Conservation (phyloP, 495 filamentous ascomycete species). For the Aspergillus taichungensis region DNA sequence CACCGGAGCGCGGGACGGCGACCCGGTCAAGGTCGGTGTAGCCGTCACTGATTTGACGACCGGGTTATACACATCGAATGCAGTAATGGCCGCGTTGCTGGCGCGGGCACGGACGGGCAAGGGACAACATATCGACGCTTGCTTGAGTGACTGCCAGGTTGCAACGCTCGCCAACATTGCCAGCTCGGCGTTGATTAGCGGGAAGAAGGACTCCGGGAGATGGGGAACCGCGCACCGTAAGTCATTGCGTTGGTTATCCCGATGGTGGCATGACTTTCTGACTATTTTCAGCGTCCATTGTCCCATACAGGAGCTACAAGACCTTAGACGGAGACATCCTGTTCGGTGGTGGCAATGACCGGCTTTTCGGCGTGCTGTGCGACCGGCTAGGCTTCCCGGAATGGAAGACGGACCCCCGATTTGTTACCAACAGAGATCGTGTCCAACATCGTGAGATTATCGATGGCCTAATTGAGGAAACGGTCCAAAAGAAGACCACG, state of each 20-base stretch:
- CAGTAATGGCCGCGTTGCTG: conserved; percentile 89
- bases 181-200: conserved; percentile 83
- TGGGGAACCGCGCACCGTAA: conserved; percentile 95
- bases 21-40: conserved; percentile 94
- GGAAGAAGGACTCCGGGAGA: conserved; percentile 74
- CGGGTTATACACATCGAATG: conserved; percentile 92
- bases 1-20: conserved; percentile 76
- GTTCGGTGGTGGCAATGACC: conserved; percentile 89
- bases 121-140: conserved; percentile 89
- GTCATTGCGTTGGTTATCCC: conserved; percentile 17
- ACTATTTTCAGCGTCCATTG: conserved; percentile 66
- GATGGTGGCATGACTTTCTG: conserved; percentile 2
- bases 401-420: conserved; percentile 70
- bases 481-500: conserved; percentile 71
- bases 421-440: conserved; percentile 68
- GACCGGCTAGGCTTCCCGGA: conserved; percentile 66
- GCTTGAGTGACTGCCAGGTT: conserved; percentile 87
- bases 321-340: conserved; percentile 90
- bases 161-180: conserved; percentile 90
- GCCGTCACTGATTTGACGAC: conserved; percentile 96
- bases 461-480: conserved; percentile 65
- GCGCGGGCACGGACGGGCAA: conserved; percentile 55
- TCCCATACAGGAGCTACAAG: conserved; percentile 86
- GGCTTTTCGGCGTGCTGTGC: conserved; percentile 79
- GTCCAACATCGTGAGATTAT: conserved; percentile 71